Evolutionary conservation across 768 basidiomycete species (phyloP), one percentile per base, ranked within the genome.

Genomic region (Boletus rubescentipes): DNA sequence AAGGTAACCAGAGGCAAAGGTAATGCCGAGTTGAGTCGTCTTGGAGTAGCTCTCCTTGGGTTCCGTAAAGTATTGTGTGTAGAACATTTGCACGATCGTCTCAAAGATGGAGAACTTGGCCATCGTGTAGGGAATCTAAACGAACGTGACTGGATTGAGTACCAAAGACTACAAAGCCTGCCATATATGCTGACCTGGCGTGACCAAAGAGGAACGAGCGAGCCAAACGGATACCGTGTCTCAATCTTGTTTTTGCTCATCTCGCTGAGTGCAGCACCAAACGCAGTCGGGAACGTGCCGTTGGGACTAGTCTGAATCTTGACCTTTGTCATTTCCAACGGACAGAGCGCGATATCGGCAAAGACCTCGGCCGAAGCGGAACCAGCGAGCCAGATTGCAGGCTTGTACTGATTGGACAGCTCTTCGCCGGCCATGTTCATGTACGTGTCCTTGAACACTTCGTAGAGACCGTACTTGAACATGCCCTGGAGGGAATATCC

Each of bases 401-500:
- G 86, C 77, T 91, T 91, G 83, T 91, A 92, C 63, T 91, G 85
- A 51, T 80, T 72, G 23, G 89, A 70, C 38, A 81, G 73, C 69
- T 93, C 90, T 72, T 95, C 86, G 48, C 94, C 94, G 58, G 92
- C 86, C 60, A 87, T 68, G 82, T 94, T 94, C 80, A 85, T 85
- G 82, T 94, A 95, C 59, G 68, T 54, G 72, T 97, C 94, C 81
- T 96, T 98, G 89, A 95, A 98, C 68, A 89, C 72, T 76, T 98
- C 94, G 72, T 97, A 97, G 72, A 95, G 90, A 77, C 95, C 95
- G 73, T 92, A 97, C 77, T 98, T 98, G 88, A 96, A 93, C 84
- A 94, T 87, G 70, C 95, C 95, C 77, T 97, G 95, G 65, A 93
- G 81, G 9, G 92, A 91, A 79, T 95, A 95, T 59, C 95, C 93